phyloP scores from a whole-genome alignment of 2,329 filamentous ascomycete species.

The Aspergillus fructus region DNA sequence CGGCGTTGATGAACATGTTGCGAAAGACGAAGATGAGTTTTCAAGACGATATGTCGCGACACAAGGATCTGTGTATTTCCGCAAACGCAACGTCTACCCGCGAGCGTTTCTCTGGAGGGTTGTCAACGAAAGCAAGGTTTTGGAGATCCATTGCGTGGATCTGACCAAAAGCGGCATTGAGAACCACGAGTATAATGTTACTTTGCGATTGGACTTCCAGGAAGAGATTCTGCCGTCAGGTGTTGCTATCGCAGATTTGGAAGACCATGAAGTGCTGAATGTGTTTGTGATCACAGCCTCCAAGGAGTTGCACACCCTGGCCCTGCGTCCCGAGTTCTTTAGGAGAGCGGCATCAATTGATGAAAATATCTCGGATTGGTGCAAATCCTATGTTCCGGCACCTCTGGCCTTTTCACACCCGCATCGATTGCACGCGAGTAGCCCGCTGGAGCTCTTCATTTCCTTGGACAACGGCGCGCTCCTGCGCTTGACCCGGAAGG shows the following conservation, averaged over 20 bases:
- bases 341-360: constrained; percentile 68
- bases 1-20: constrained; percentile 39
- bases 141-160: constrained; percentile 83
- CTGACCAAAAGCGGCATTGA: constrained; percentile 67
- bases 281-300: constrained; percentile 76
- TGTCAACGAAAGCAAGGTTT: constrained; percentile 71
- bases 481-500: constrained; percentile 67
- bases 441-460: constrained; percentile 71
- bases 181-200: constrained; percentile 66
- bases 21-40: constrained; percentile 67
- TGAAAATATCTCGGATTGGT: constrained; percentile 71
- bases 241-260: constrained; percentile 76
- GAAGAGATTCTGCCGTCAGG: constrained; percentile 72
- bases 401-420: constrained; percentile 75
- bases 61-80: constrained; percentile 81
- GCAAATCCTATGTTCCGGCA: constrained; percentile 71
- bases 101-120: constrained; percentile 90
- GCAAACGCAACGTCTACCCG: constrained; percentile 71
- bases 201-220: constrained; percentile 75
- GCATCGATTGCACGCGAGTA: constrained; percentile 76
- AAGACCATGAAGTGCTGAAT: constrained; percentile 73
- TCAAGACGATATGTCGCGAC: constrained; percentile 70
- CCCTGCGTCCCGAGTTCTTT: constrained; percentile 80
- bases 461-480: constrained; percentile 55
- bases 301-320: constrained; percentile 81